Conservation (phyloP, 1,284 basidiomycete species). For the Exobasidium rhododendri region DNA sequence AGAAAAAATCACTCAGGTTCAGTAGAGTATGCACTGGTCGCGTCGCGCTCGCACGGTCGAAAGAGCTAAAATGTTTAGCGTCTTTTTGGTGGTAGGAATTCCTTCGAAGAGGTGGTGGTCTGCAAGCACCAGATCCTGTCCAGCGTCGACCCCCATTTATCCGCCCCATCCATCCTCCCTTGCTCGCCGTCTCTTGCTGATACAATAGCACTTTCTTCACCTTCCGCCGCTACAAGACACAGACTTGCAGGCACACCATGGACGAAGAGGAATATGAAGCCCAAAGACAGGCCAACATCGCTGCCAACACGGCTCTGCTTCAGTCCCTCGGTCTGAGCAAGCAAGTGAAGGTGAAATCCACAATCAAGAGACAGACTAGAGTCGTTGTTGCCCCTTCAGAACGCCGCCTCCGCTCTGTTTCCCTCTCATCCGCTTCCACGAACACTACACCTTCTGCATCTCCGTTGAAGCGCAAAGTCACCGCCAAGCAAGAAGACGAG, state of each 20-base stretch:
- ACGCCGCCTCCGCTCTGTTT: not conserved
- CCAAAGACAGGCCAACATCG: conserved; percentile 13
- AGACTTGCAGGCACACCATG: not conserved
- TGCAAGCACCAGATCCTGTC: too few relatives aligned
- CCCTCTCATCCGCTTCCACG: not conserved
- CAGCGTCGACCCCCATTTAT: not conserved
- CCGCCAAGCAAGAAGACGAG: too few relatives aligned
- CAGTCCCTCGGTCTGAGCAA: conserved; percentile 16
- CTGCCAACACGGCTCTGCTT: conserved; percentile 16
- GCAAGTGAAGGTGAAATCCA: not conserved
- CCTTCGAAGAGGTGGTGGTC: too few relatives aligned
- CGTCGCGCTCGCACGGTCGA: too few relatives aligned
- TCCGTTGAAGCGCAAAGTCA: not conserved
- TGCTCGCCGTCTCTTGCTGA: not conserved
- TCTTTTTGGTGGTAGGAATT: too few relatives aligned
- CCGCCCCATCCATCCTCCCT: not conserved
- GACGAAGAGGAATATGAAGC: conserved; percentile 13
- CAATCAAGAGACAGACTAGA: not conserved
- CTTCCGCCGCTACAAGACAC: too few relatives aligned
- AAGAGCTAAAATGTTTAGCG: too few relatives aligned
- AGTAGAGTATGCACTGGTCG: too few relatives aligned
- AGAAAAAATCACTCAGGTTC: too few relatives aligned
- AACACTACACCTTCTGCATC: too few relatives aligned
- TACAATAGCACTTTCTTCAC: not conserved
- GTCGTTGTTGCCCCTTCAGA: not conserved